A percentile compares a stretch with the other conserved stretches of the same genome.
Conservation (phyloP, 768 basidiomycete genomes). For the Leucosporidium scottii region DNA sequence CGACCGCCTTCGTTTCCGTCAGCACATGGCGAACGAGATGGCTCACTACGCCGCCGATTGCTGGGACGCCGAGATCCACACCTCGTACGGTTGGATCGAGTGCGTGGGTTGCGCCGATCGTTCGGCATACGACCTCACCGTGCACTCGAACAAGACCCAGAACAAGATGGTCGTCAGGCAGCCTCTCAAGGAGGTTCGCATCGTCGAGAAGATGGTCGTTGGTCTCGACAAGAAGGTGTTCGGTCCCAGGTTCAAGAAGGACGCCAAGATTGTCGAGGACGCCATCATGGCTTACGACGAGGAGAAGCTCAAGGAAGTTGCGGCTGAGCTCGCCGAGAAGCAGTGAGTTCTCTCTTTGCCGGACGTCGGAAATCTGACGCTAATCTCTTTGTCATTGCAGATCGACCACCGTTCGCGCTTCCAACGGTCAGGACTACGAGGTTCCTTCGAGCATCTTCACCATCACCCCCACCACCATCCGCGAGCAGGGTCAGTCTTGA, state of each 20-base stretch:
- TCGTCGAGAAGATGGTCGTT: conserved; percentile 69
- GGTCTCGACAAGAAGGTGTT: conserved; percentile 81
- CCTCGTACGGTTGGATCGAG: conserved; percentile 90
- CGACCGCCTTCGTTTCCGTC: conserved; percentile 76
- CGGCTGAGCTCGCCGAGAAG: conserved; percentile 58
- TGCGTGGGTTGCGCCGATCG: conserved; percentile 99
- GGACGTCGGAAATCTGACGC: not conserved
- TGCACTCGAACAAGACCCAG: conserved; percentile 78
- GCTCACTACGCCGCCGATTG: conserved; percentile 98
- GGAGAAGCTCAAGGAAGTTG: conserved; percentile 56
- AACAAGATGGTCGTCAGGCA: conserved; percentile 77
- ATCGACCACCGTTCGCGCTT: not conserved
- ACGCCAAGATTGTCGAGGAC: conserved; percentile 61
- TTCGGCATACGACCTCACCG: conserved; percentile 89
- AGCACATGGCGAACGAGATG: conserved; percentile 99
- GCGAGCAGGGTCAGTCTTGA: conserved; percentile 59
- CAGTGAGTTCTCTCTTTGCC: conserved; percentile 51
- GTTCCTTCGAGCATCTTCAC: conserved; percentile 67
- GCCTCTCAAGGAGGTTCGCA: conserved; percentile 73
- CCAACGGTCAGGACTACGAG: conserved; percentile 61
- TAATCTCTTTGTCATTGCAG: not conserved
- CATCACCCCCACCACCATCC: conserved; percentile 75
- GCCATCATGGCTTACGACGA: conserved; percentile 62
- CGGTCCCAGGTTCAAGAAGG: conserved; percentile 81
- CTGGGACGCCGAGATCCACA: conserved; percentile 98